Evolutionary conservation across 257 asterid genomes (phyloP).

Genomic region (Ilex aquifolium): DNA sequence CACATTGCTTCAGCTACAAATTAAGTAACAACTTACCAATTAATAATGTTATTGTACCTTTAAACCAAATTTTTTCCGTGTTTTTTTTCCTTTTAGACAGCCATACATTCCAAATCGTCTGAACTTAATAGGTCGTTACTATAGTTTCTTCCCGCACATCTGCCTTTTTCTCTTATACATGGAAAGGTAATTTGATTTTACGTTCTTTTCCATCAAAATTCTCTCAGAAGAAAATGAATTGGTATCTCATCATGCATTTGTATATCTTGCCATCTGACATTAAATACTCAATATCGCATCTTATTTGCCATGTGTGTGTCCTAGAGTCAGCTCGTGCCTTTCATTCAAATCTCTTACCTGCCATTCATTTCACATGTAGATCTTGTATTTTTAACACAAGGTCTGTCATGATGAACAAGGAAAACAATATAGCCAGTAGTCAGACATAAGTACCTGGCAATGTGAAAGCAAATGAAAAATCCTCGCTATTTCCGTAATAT

Average conservation of each 20-base stretch:
- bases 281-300: neutral
- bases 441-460: conserved; percentile 30
- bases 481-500: conserved; percentile 37
- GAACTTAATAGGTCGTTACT: neutral
- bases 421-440: neutral
- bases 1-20: neutral
- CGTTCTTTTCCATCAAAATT: neutral
- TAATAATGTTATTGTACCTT: neutral
- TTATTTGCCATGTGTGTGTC: neutral
- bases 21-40: neutral
- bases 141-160: no score
- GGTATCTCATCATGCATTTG: neutral
- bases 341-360: neutral
- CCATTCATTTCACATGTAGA: neutral
- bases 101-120: neutral
- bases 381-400: neutral
- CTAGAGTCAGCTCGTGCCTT: neutral
- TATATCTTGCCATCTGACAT: neutral
- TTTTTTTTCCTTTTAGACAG: neutral
- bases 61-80: neutral
- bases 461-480: conserved; percentile 44
- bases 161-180: neutral
- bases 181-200: neutral
- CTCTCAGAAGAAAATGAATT: neutral
- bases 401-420: neutral